Evolutionary conservation across 495 filamentous ascomycete genomes (phyloP).

Genomic region (Aspergillus haitiensis): DNA sequence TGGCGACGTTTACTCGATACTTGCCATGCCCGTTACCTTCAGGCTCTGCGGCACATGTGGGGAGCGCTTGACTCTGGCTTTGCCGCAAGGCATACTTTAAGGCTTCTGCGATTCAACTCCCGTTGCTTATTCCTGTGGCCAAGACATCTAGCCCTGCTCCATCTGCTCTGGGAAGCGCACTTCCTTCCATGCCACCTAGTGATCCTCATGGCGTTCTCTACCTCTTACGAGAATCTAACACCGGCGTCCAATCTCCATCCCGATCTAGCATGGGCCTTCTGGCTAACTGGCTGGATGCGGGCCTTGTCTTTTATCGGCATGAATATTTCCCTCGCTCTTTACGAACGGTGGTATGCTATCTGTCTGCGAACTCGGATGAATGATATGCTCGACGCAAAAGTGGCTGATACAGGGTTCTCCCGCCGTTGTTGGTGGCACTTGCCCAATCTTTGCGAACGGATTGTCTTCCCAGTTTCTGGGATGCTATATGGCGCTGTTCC

Average conservation of each 20-base stretch:
- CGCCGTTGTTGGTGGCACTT: conserved; percentile 49
- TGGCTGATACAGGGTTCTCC: conserved; percentile 61
- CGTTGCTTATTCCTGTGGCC: conserved; percentile 30
- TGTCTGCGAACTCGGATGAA: conserved; percentile 54
- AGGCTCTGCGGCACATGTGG: conserved; percentile 72
- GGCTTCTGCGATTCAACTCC: conserved; percentile 28
- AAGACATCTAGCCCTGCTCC: conserved; percentile 47
- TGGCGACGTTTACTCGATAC: conserved; percentile 51
- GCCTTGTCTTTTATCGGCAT: conserved; percentile 59
- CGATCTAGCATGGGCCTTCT: conserved; percentile 52
- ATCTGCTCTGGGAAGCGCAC: conserved; percentile 68
- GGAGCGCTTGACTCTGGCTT: conserved; percentile 66
- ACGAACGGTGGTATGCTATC: conserved; percentile 61
- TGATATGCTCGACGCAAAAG: conserved; percentile 62
- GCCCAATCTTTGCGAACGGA: conserved; percentile 52
- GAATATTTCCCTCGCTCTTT: conserved; percentile 58
- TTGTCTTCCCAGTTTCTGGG: conserved; percentile 61
- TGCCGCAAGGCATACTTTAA: conserved; percentile 40
- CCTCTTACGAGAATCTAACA: conserved; percentile 51
- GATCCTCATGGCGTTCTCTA: conserved; percentile 59
- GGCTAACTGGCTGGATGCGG: conserved; percentile 57
- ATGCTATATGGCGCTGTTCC: conserved; percentile 63
- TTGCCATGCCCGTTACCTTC: conserved; percentile 60
- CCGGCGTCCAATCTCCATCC: conserved; percentile 49
- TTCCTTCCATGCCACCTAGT: conserved; percentile 63